Evolutionary conservation across 495 filamentous ascomycete species (phyloP), one percentile per base, ranked within the genome.

Genomic region (Poronia punctata): DNA sequence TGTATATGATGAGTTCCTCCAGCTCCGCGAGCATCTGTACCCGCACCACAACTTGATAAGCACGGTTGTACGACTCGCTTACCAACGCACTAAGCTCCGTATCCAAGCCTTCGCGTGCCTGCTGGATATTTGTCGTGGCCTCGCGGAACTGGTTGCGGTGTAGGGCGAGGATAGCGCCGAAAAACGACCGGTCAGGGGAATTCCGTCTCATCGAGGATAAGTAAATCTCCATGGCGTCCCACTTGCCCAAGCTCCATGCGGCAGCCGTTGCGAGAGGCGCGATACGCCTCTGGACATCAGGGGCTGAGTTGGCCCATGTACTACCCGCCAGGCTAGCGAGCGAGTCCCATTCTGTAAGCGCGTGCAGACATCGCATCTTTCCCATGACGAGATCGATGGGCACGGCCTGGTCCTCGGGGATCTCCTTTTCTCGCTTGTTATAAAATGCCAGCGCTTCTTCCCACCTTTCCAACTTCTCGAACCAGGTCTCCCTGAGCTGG

Each of bases 21-120:
- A 99, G 73, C 59, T 99, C 92, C 3, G 92, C 92, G 52, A 99
- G 80, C 92, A 97, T 97, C 61, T 99, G 92, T 4, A 97, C 88
- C 14, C 92, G 80, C 21, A 99, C 90, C 25, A 99, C 86, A 15
- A 95, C 88, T 43, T 88, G 79, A 57, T 99, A 99, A 8, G 92
- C 93, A 30, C 92, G 78, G 48, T 92, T 95, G 61, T 99, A 99
- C 7, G 87, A 94, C 57, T 99, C 92, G 46, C 88, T 88, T 20
- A 99, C 79, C 11, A 99, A 72, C 7, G 92, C 92, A 45, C 86
- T 94, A 17, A 99, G 74, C 53, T 99, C 93, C 0, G 88, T 92
- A 51, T 97, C 93, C 7, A 99, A 75, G 8, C 86, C 90, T 50
- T 95, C 89, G 18, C 93, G 79, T 40, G 88, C 90, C 54, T 86